Evolutionary conservation across 495 filamentous ascomycete species (phyloP).

Genomic region (Talaromyces nanjingensis): DNA sequence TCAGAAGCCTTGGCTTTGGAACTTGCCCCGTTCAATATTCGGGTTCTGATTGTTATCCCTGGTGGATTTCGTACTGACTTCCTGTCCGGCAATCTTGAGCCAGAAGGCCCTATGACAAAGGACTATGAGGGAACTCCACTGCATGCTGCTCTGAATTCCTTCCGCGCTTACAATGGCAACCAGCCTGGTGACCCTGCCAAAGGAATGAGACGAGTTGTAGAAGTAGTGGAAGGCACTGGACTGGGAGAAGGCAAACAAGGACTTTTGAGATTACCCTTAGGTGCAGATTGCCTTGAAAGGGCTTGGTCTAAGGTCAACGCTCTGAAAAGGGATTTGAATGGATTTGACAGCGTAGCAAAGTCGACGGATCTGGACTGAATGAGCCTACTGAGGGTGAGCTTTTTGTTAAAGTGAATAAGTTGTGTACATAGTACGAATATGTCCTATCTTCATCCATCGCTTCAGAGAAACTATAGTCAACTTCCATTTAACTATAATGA

Average conservation of each 20-base stretch:
- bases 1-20: constrained; percentile 19
- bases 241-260: constrained; percentile 17
- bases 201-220: constrained; percentile 33
- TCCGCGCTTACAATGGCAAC: constrained; percentile 18
- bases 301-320: constrained; percentile 1
- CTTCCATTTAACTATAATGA: no score
- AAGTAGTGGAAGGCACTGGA: constrained; percentile 30
- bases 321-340: constrained; percentile 8
- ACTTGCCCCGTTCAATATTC: constrained; percentile 21
- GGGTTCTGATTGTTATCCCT: constrained; percentile 30
- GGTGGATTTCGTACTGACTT: constrained; percentile 29
- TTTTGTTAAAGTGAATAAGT: neutral
- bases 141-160: constrained; percentile 20
- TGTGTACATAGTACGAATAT: no score
- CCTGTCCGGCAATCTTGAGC: constrained; percentile 7
- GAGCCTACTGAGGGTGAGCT: neutral
- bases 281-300: constrained; percentile 11
- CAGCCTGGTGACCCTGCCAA: constrained; percentile 39
- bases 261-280: constrained; percentile 16
- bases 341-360: neutral
- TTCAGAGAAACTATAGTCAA: no score
- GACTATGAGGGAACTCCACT: constrained; percentile 25
- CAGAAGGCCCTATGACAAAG: constrained; percentile 17
- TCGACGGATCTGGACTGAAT: neutral
- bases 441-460: no score